Percentiles rank a stretch among this genome's conserved stretches.
phyloP scores from a whole-genome alignment of 495 filamentous ascomycete genomes.

The Tuber indicum region DNA sequence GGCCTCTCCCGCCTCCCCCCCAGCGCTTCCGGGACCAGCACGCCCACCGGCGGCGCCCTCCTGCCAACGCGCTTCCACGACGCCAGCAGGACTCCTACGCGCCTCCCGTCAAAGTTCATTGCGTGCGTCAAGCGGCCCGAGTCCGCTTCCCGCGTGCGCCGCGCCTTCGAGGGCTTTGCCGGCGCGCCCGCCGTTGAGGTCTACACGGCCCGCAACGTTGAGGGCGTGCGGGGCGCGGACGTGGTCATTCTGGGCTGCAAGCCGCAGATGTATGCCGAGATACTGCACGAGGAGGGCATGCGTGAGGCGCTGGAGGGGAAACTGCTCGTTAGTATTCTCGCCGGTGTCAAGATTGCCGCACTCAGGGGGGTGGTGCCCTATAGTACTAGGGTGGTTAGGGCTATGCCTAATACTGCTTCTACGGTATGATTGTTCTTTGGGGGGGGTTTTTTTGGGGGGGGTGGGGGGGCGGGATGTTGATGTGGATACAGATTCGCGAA shows the following conservation, averaged over 20 bases:
- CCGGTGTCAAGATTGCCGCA: constrained; percentile 57
- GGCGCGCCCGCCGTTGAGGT: constrained; percentile 45
- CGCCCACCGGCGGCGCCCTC: constrained; percentile 43
- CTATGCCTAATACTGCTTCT: constrained; percentile 69
- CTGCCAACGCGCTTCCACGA: constrained; percentile 51
- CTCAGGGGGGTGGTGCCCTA: constrained; percentile 44
- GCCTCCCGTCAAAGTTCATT: constrained; percentile 65
- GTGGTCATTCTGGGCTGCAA: constrained; percentile 71
- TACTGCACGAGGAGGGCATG: constrained; percentile 61
- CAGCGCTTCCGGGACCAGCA: constrained; percentile 48
- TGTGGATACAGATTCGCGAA: constrained; percentile 55
- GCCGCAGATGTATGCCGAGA: constrained; percentile 61
- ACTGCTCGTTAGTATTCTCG: constrained; percentile 74
- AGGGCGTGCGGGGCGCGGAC: constrained; percentile 54
- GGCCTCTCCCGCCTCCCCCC: constrained; percentile 41
- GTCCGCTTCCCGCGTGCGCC: constrained; percentile 57
- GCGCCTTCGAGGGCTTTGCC: constrained; percentile 46
- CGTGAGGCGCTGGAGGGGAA: constrained; percentile 65
- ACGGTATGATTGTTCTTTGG: constrained; percentile 19
- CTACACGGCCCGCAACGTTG: constrained; percentile 53
- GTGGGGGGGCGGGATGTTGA: background rate
- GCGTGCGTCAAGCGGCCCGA: constrained; percentile 63
- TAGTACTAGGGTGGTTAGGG: constrained; percentile 55
- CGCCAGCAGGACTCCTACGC: constrained; percentile 36
- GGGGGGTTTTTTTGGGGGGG: background rate